Conservation (phyloP, 345 rosid species). For the rapeseed (Brassica napus) region DNA sequence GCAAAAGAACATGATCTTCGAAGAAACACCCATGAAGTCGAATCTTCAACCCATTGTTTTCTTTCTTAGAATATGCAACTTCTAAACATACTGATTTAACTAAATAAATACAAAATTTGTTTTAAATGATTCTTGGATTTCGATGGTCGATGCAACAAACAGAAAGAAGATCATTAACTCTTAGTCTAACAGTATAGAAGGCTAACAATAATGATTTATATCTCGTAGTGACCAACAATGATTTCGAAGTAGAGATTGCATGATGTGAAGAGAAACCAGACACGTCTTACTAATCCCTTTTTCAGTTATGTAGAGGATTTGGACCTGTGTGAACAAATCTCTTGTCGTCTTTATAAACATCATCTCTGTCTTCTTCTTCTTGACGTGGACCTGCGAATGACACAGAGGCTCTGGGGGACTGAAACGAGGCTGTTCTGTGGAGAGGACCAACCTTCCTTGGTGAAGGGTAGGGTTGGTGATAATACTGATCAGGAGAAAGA, state of each 20-base stretch:
- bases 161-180: slow-evolving; percentile 63
- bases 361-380: slow-evolving; percentile 46
- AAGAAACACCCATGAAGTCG: slow-evolving; percentile 40
- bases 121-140: slow-evolving; percentile 33
- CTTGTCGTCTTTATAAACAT: slow-evolving; percentile 66
- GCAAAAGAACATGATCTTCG: slow-evolving; percentile 39
- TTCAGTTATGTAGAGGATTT: slow-evolving; percentile 88
- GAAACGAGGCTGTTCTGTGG: slow-evolving; percentile 34
- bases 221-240: slow-evolving; percentile 26
- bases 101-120: slow-evolving; percentile 18
- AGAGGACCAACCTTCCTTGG: slow-evolving; percentile 50
- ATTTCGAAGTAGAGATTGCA: slow-evolving; percentile 4
- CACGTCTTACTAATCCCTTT: slow-evolving; percentile 11
- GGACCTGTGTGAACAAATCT: slow-evolving; percentile 90
- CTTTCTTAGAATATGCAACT: neutral
- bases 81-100: slow-evolving; percentile 29
- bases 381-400: slow-evolving; percentile 32
- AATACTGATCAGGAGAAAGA: slow-evolving; percentile 42
- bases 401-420: slow-evolving; percentile 39
- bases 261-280: slow-evolving; percentile 26
- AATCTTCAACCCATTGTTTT: slow-evolving; percentile 33
- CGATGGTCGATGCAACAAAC: slow-evolving; percentile 30
- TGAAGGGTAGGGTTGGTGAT: slow-evolving; percentile 26
- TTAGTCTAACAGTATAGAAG: slow-evolving; percentile 46
- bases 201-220: slow-evolving; percentile 53